Evolutionary conservation across 1,284 basidiomycete genomes (phyloP).

Genomic region (Ceratobasidium sp.): DNA sequence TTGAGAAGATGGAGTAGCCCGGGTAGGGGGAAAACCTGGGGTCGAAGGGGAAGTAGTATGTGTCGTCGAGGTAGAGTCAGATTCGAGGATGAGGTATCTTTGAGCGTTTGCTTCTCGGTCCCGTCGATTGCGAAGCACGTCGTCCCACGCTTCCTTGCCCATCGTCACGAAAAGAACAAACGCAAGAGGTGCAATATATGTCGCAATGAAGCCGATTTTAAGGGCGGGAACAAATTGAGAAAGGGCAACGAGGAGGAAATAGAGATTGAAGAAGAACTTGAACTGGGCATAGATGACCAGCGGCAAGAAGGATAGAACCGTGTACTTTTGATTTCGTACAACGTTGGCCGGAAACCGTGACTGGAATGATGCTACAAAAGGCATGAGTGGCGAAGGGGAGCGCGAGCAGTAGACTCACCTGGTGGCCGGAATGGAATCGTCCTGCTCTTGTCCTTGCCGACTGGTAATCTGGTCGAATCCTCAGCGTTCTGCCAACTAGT

Average conservation of each 20-base stretch:
- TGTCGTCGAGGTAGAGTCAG: constrained; percentile 53
- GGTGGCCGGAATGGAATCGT: constrained; percentile 82
- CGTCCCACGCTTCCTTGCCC: constrained; percentile 99
- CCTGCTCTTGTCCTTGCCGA: constrained; percentile 75
- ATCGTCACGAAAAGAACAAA: constrained; percentile 97
- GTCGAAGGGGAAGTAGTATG: constrained; percentile 53
- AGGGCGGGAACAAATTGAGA: constrained; percentile 97
- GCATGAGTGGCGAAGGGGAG: background rate
- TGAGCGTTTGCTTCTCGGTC: constrained; percentile 96
- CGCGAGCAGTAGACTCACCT: constrained; percentile 60
- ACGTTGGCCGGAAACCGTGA: constrained; percentile 83
- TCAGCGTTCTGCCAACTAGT: background rate
- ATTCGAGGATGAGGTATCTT: constrained; percentile 86
- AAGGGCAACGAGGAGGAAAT: constrained; percentile 96
- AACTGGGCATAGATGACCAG: constrained; percentile 99
- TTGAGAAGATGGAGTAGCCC: constrained; percentile 87
- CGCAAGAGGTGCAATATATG: constrained; percentile 95
- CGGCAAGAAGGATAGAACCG: constrained; percentile 92
- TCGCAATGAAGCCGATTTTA: constrained; percentile 96
- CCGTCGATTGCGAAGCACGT: constrained; percentile 92
- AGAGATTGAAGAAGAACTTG: constrained; percentile 99
- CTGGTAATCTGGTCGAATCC: background rate
- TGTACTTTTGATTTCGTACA: constrained; percentile 99
- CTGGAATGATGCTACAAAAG: constrained; percentile 59
- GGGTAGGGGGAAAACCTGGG: constrained; percentile 64